Percentiles rank a stretch among this genome's conserved stretches.
Evolutionary conservation across 768 basidiomycete species (phyloP).

Genomic region (Lentinus tigrinus): DNA sequence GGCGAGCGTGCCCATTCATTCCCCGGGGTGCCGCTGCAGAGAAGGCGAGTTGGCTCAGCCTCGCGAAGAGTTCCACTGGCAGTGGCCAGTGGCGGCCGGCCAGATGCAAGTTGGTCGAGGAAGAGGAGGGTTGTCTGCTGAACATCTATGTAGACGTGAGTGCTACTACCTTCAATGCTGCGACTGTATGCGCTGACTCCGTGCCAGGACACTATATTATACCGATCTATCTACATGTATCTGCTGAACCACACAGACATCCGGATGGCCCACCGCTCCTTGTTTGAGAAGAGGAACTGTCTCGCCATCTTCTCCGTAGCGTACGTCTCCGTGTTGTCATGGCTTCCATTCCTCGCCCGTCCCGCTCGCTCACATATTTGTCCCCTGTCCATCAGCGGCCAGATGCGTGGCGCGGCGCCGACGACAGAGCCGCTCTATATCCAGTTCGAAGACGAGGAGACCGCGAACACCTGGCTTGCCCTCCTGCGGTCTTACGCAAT

Average conservation of each 20-base stretch:
- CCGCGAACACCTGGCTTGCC: slow-evolving; percentile 72
- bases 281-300: slow-evolving; percentile 77
- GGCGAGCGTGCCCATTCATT: not conserved
- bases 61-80: slow-evolving; percentile 48
- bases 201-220: slow-evolving; percentile 65
- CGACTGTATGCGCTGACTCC: slow-evolving; percentile 1
- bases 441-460: slow-evolving; percentile 63
- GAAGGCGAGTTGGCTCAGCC: slow-evolving; percentile 69
- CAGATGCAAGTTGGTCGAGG: slow-evolving; percentile 67
- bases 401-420: slow-evolving; percentile 54
- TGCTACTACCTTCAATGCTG: not conserved
- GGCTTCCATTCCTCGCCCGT: not conserved
- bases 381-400: slow-evolving; percentile 40
- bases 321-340: slow-evolving; percentile 37
- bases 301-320: slow-evolving; percentile 64
- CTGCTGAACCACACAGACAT: slow-evolving; percentile 79
- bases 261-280: slow-evolving; percentile 68
- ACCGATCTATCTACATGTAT: slow-evolving; percentile 72
- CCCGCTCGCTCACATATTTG: slow-evolving; percentile 9
- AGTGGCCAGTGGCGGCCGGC: slow-evolving; percentile 72
- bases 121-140: slow-evolving; percentile 63
- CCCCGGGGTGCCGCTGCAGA: slow-evolving; percentile 40
- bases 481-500: slow-evolving; percentile 79
- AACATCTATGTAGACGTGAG: slow-evolving; percentile 77
- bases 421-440: slow-evolving; percentile 71